A percentile compares a stretch with the other conserved stretches of the same genome.
These are phyloP conservation scores for Suhomyces kunorum DNA, from an alignment of 1,139 yeast species.

Conservation along the genomic window DNA sequence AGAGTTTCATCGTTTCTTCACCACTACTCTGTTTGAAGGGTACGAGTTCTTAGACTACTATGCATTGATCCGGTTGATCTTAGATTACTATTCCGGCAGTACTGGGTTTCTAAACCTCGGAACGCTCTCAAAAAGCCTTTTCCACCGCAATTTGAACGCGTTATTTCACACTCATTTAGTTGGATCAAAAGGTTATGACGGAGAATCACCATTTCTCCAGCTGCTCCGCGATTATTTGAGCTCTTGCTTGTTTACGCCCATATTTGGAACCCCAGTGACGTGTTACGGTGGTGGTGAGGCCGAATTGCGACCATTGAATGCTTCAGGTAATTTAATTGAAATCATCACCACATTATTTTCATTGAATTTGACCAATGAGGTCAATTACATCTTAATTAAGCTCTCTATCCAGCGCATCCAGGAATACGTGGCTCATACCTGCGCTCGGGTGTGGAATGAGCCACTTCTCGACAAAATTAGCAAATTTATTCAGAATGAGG, in stretches of 20 bases:
- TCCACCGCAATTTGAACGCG: slow-evolving; percentile 30
- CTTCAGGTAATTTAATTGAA: slow-evolving; percentile 15
- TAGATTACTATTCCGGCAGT: slow-evolving; percentile 21
- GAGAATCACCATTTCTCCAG: slow-evolving; percentile 8
- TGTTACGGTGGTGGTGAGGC: not conserved
- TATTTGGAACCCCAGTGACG: slow-evolving; percentile 1
- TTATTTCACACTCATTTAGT: slow-evolving; percentile 24
- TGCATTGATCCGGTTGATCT: slow-evolving; percentile 17
- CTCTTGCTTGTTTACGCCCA: slow-evolving; percentile 9
- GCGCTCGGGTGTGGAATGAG: slow-evolving; percentile 43
- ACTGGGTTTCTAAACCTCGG: slow-evolving; percentile 25
- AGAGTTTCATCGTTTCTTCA: slow-evolving; percentile 14
- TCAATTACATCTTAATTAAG: slow-evolving; percentile 42
- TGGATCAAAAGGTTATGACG: slow-evolving; percentile 1
- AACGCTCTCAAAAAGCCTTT: slow-evolving; percentile 22
- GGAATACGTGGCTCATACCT: slow-evolving; percentile 33
- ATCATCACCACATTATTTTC: slow-evolving; percentile 23
- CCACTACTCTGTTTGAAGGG: slow-evolving; percentile 5
- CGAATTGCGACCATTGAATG: not conserved
- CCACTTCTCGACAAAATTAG: slow-evolving; percentile 41
- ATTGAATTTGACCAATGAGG: slow-evolving; percentile 34
- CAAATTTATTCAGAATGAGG: slow-evolving; percentile 38
- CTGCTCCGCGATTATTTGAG: slow-evolving; percentile 14
- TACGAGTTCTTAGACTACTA: slow-evolving; percentile 17
- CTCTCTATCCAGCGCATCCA: slow-evolving; percentile 45